Evolutionary conservation across 257 asterid species (phyloP).

Genomic region (Petunia axillaris): DNA sequence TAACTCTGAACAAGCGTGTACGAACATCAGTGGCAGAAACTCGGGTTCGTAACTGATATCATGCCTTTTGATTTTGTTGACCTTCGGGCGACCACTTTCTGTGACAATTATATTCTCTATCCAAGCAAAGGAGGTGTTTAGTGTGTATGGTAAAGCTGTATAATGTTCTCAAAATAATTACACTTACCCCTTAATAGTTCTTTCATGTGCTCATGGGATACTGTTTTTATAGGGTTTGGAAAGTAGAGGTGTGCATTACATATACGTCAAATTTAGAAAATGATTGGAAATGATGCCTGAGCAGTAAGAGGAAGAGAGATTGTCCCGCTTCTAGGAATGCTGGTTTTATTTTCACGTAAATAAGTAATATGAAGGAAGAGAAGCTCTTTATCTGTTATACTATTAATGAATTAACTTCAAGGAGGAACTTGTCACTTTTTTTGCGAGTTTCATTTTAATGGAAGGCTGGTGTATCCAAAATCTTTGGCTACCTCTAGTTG

Average conservation of each 20-base stretch:
- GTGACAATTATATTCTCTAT: slow-evolving; percentile 10
- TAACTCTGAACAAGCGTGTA: slow-evolving; percentile 70
- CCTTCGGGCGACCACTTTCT: slow-evolving; percentile 25
- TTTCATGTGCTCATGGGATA: neutral
- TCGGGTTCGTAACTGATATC: slow-evolving; percentile 67
- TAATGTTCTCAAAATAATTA: slow-evolving; percentile 6
- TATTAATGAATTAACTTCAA: neutral
- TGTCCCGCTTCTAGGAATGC: neutral
- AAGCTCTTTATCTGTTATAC: neutral
- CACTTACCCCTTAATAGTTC: neutral
- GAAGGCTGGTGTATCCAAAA: slow-evolving; percentile 2
- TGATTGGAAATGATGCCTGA: neutral
- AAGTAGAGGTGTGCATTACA: slow-evolving; percentile 11
- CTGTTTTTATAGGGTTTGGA: neutral
- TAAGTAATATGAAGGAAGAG: neutral
- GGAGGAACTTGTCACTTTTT: neutral
- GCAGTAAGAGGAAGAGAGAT: neutral
- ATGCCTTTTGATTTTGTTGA: slow-evolving; percentile 31
- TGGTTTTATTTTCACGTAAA: neutral
- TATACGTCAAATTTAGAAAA: neutral
- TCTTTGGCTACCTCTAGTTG: neutral
- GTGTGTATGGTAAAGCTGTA: neutral
- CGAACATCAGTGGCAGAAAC: slow-evolving; percentile 88
- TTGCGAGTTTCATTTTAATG: neutral
- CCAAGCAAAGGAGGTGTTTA: slow-evolving; percentile 11